Evolutionary conservation across 306 rosid genomes (phyloP).

Genomic region (Purshia tridentata): DNA sequence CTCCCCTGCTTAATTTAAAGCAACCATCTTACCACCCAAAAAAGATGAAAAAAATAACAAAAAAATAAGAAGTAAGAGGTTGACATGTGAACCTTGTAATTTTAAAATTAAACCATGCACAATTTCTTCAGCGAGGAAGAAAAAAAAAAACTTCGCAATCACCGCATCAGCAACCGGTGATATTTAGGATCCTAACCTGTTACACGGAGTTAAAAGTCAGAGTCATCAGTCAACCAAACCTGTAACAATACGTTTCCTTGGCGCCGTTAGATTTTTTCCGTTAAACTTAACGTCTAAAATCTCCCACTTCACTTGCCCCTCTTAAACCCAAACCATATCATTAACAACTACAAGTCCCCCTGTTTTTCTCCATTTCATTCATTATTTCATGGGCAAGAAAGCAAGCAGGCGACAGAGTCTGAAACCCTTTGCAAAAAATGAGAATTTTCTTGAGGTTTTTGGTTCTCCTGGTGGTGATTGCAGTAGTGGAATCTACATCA

Average conservation of each 20-base stretch:
- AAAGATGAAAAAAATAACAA: too few species aligned
- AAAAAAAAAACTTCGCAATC: slow-evolving; percentile 36
- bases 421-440: slow-evolving; percentile 16
- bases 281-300: slow-evolving; percentile 37
- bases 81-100: background rate
- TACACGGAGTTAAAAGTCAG: slow-evolving; percentile 6
- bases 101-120: background rate
- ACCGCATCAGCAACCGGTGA: slow-evolving; percentile 32
- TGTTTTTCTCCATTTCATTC: background rate
- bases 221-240: slow-evolving; percentile 46
- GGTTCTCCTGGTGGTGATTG: slow-evolving; percentile 39
- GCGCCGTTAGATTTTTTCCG: slow-evolving; percentile 38
- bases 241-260: slow-evolving; percentile 7
- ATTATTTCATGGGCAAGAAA: background rate
- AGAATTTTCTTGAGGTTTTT: slow-evolving; percentile 26
- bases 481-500: slow-evolving; percentile 33
- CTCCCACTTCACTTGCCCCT: slow-evolving; percentile 23
- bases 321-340: background rate
- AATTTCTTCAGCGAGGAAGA: background rate
- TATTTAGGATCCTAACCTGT: background rate
- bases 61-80: background rate
- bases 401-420: slow-evolving; percentile 5
- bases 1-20: background rate
- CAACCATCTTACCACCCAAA: background rate
- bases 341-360: too few species aligned